Base-by-base conservation (phyloP, 2,329 filamentous ascomycete genomes). In the Aspergillus carbonarius region DNA sequence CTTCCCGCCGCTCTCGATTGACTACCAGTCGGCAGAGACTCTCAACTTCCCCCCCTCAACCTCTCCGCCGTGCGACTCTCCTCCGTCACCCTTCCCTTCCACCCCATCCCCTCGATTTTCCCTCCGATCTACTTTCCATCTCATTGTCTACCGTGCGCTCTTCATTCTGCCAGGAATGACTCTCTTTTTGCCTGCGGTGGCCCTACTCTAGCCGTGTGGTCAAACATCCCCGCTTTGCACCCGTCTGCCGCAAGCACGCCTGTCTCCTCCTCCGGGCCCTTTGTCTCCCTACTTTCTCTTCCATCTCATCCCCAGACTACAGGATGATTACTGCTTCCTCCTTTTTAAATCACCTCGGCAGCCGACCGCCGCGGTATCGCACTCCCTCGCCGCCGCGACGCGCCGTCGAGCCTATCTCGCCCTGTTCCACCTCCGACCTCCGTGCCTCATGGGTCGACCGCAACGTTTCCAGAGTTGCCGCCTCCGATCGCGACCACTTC, bases 361-460 rank as follows among this genome's bases (percentile, higher is more conserved):
- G 66, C 60, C 76, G 76, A 57, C 78, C 77, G 57, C 68, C 72
- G 54, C 72, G 74, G 50, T 80, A 80, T 65, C 76, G 76, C 63
- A 80, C 78, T 56, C 78, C 78, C 56, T 79, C 78, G 15, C 78
- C 78, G 65, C 78, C 78, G 68, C 70, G 74, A 72, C 72, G 76
- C 71, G 76, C 76, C 63, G 70, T 79, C 66, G 77, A 80, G 61
- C 76, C 77, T 54, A 75, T 79, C 63, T 79, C 78, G 42, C 77
- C 78, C 34, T 70, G 69, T 60, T 65, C 63, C 46, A 63, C 69
- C 60, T 59, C 66, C 61, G 69, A 73, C 61, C 63, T 69, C 55
- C 68, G 66, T 60, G 57, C 66, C 54, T 66, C 70, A 34, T 71
- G 70, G 70, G 58, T 66, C 40, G 68, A 71, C 59, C 71, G 70